phyloP scores from a whole-genome alignment of 2,329 filamentous ascomycete species.

The Aspergillus pseudonomiae region DNA sequence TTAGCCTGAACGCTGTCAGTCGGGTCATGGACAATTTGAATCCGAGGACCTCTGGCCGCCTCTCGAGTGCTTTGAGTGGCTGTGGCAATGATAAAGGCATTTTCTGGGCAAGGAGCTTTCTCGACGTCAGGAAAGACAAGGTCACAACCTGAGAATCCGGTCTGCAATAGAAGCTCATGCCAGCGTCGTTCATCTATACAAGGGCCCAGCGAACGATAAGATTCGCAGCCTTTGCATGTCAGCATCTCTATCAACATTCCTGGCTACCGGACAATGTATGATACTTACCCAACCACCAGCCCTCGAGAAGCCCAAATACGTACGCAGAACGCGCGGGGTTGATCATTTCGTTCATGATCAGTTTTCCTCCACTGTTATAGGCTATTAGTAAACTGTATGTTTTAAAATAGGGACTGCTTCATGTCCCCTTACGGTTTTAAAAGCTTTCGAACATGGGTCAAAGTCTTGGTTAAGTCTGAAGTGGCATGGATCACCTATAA shows the following conservation, averaged over 20 bases:
- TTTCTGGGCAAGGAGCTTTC: slow-evolving; percentile 12
- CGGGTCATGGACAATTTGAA: neutral
- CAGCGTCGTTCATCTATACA: slow-evolving; percentile 13
- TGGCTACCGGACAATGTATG: neutral
- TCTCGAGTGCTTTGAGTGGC: neutral
- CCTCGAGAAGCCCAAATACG: slow-evolving; percentile 19
- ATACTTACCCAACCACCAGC: slow-evolving; percentile 18
- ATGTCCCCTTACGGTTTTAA: slow-evolving; percentile 15
- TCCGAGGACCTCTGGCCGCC: neutral
- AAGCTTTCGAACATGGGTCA: slow-evolving; percentile 16
- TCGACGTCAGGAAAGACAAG: slow-evolving; percentile 20
- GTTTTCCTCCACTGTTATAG: slow-evolving; percentile 12
- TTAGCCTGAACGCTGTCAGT: neutral
- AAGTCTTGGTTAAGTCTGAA: slow-evolving; percentile 5
- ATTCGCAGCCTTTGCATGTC: slow-evolving; percentile 8
- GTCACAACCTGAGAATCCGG: slow-evolving; percentile 22
- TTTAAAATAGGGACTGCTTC: neutral
- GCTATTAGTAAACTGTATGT: neutral
- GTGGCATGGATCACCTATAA: slow-evolving; percentile 19
- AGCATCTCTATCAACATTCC: neutral
- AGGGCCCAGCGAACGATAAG: slow-evolving; percentile 12
- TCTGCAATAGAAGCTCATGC: slow-evolving; percentile 13
- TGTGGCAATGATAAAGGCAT: neutral
- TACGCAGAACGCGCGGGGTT: slow-evolving; percentile 9
- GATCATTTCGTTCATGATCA: slow-evolving; percentile 16